A percentile compares a stretch with the other conserved stretches of the same genome.
Conservation (phyloP, 192 early-diverging fungal genomes). For the Geranomyces michiganensis region DNA sequence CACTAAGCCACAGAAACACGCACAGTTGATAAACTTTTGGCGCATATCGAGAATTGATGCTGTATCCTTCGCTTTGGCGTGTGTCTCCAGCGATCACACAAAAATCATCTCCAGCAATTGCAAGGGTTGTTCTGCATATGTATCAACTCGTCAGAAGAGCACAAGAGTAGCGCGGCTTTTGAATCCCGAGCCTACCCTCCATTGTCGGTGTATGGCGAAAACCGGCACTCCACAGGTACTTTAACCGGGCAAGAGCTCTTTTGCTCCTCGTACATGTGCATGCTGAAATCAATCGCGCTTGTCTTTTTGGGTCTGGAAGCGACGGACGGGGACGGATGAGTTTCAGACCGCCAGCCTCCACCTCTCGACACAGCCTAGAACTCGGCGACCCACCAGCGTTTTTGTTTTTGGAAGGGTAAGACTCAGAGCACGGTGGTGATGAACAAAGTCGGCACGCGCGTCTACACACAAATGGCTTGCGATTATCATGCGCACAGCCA, state of each 20-base stretch:
- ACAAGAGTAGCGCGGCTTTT: background rate
- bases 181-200: constrained; percentile 50
- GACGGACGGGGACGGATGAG: too few relatives aligned
- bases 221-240: constrained; percentile 67
- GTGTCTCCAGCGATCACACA: constrained; percentile 94
- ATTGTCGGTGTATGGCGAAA: constrained; percentile 92
- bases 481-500: too few relatives aligned
- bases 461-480: too few relatives aligned
- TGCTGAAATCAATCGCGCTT: too few relatives aligned
- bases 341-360: too few relatives aligned
- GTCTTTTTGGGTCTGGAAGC: too few relatives aligned
- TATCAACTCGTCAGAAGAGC: background rate
- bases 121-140: constrained; percentile 71
- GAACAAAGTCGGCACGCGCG: too few relatives aligned
- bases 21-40: constrained; percentile 88
- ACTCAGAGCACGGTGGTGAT: too few relatives aligned
- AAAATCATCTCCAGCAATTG: constrained; percentile 95
- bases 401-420: too few relatives aligned
- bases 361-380: too few relatives aligned
- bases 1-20: background rate
- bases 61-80: constrained; percentile 91
- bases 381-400: too few relatives aligned
- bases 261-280: background rate
- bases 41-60: constrained; percentile 90
- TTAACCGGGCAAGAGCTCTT: constrained; percentile 31